Percentiles rank a stretch among this genome's conserved stretches.
These are phyloP conservation scores for Inga laurina DNA, from an alignment of 306 rosid species.

Conservation along the genomic window DNA sequence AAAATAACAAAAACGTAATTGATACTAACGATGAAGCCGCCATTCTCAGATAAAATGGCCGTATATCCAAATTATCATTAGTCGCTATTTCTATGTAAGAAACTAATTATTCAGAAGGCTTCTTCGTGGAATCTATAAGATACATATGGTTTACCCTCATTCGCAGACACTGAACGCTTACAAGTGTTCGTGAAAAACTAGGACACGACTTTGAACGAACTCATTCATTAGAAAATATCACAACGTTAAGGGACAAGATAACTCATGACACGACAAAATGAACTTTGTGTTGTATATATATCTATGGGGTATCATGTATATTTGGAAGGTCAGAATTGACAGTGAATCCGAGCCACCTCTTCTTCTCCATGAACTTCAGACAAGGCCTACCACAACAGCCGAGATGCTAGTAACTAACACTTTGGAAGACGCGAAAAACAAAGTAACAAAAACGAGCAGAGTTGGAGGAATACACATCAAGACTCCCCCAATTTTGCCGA, in stretches of 20 bases:
- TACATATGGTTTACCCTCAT: background rate
- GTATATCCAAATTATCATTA: background rate
- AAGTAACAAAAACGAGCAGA: constrained; percentile 47
- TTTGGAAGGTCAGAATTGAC: constrained; percentile 46
- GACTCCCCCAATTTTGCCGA: constrained; percentile 55
- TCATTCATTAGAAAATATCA: background rate
- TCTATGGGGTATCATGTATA: constrained; percentile 4
- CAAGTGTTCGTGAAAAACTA: background rate
- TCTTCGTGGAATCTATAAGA: background rate
- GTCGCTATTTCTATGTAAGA: background rate
- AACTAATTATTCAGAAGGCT: background rate
- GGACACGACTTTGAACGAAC: background rate
- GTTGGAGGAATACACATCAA: constrained; percentile 62
- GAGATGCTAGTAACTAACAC: constrained; percentile 38
- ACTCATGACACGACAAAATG: constrained; percentile 16
- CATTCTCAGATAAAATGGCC: background rate
- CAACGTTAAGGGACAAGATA: constrained; percentile 19
- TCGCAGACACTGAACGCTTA: background rate
- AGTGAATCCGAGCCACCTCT: constrained; percentile 54
- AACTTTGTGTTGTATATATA: background rate
- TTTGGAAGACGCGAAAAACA: constrained; percentile 46
- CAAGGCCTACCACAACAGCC: constrained; percentile 46
- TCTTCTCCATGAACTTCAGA: constrained; percentile 45
- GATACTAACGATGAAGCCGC: background rate
- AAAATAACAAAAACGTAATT: background rate